phyloP scores from a whole-genome alignment of 192 early-diverging fungal genomes.

The Funneliformis geosporum region DNA sequence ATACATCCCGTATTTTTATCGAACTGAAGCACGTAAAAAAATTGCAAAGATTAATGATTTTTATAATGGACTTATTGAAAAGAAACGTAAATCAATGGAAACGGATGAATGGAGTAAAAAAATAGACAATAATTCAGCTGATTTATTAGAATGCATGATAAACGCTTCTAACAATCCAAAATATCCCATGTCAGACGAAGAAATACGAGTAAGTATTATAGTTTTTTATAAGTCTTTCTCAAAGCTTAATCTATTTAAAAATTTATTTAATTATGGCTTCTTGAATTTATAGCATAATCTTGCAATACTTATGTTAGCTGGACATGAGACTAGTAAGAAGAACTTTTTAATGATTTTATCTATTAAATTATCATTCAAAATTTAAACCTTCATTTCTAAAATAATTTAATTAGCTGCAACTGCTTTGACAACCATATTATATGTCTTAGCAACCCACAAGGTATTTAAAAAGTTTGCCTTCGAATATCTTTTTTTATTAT shows the following conservation, averaged over 20 bases:
- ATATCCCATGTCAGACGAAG: not conserved
- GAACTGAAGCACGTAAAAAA: not conserved
- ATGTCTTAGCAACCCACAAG: not conserved
- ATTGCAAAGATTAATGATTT: not conserved
- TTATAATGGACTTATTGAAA: not conserved
- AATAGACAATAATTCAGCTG: not conserved
- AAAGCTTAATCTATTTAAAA: not conserved
- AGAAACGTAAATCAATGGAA: not conserved
- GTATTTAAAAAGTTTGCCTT: not conserved
- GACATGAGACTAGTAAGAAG: conserved; percentile 8
- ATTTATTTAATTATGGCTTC: not conserved
- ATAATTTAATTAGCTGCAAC: not conserved
- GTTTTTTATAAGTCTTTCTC: not conserved
- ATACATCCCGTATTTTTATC: not conserved
- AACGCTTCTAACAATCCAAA: not conserved
- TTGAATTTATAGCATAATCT: not conserved
- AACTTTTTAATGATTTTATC: not conserved
- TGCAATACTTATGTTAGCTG: not conserved
- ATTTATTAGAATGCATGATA: not conserved
- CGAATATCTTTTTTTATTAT: not conserved
- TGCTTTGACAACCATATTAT: not conserved
- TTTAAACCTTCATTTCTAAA: not conserved
- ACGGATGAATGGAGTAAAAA: not conserved
- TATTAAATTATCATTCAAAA: not conserved
- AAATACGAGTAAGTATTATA: not conserved